Conservation (phyloP, 192 early-diverging fungal genomes). For the Coemansia sp. region DNA sequence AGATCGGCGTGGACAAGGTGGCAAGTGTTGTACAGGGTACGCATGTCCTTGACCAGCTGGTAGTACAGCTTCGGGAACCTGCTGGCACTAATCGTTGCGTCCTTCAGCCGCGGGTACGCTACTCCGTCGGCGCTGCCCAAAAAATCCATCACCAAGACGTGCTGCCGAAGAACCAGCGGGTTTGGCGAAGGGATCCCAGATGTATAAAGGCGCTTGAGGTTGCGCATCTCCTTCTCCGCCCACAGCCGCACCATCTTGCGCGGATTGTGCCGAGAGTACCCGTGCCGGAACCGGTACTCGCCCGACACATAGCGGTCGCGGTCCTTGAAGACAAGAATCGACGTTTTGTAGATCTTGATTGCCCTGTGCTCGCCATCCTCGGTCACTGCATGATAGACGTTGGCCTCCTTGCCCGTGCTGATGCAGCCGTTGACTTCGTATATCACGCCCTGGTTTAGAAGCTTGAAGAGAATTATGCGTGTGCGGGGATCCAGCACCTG, state of each 20-base stretch:
- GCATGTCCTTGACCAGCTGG: conserved; percentile 85
- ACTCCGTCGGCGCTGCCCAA: conserved; percentile 90
- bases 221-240: conserved; percentile 99
- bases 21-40: conserved; percentile 91
- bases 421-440: conserved; percentile 97
- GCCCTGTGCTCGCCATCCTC: conserved; percentile 81
- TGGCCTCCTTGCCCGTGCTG: conserved; percentile 98
- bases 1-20: conserved; percentile 97
- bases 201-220: conserved; percentile 85
- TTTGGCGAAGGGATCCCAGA: conserved; percentile 91
- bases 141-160: conserved; percentile 95
- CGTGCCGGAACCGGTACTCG: conserved; percentile 94
- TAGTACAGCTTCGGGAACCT: conserved; percentile 77
- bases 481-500: conserved; percentile 98
- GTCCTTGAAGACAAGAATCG: conserved; percentile 97
- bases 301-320: conserved; percentile 96
- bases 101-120: conserved; percentile 93
- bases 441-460: conserved; percentile 87
- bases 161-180: conserved; percentile 83
- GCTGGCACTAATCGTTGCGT: conserved; percentile 78
- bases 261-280: conserved; percentile 91
- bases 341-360: conserved; percentile 98
- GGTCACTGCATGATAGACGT: conserved; percentile 95
- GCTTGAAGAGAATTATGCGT: conserved; percentile 94
- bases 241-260: conserved; percentile 98